Evolutionary conservation across 495 filamentous ascomycete genomes (phyloP).

Genomic region (Penicillium bialowiezense): DNA sequence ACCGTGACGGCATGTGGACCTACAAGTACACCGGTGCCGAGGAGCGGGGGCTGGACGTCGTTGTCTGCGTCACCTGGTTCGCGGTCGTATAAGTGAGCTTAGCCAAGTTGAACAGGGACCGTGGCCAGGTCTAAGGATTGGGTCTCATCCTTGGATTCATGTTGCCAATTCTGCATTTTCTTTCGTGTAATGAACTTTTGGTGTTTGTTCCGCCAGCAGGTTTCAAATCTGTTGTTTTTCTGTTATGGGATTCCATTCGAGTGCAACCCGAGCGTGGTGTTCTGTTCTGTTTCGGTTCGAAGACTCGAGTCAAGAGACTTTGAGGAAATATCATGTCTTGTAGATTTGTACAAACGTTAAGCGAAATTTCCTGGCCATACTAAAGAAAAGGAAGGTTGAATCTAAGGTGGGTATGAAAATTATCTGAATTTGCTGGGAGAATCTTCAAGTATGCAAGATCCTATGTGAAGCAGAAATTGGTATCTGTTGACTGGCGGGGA

Average conservation of each 20-base stretch:
- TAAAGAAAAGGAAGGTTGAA: neutral
- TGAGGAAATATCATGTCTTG: neutral
- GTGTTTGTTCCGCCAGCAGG: constrained; percentile 4
- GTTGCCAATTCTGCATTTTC: constrained; percentile 1
- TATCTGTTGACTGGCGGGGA: neutral
- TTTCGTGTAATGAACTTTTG: constrained; percentile 3
- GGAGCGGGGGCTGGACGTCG: constrained; percentile 83
- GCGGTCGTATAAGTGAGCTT: constrained; percentile 33
- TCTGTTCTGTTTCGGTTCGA: constrained; percentile 7
- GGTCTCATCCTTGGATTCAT: constrained; percentile 8
- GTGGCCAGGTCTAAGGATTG: neutral
- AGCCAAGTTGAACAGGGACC: neutral
- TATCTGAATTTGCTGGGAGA: neutral
- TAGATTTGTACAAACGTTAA: neutral
- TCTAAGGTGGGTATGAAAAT: no score
- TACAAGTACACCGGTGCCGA: constrained; percentile 89
- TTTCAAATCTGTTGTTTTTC: constrained; percentile 11
- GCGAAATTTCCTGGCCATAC: neutral
- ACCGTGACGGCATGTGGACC: constrained; percentile 96
- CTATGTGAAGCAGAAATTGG: neutral
- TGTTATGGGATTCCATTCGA: constrained; percentile 8
- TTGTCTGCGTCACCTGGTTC: constrained; percentile 91
- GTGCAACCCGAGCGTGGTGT: constrained; percentile 8
- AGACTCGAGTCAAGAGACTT: neutral
- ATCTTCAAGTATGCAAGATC: neutral